These are phyloP conservation scores for Decorospora gaudefroyi DNA, from an alignment of 2,329 filamentous ascomycete species.

Conservation along the genomic window DNA sequence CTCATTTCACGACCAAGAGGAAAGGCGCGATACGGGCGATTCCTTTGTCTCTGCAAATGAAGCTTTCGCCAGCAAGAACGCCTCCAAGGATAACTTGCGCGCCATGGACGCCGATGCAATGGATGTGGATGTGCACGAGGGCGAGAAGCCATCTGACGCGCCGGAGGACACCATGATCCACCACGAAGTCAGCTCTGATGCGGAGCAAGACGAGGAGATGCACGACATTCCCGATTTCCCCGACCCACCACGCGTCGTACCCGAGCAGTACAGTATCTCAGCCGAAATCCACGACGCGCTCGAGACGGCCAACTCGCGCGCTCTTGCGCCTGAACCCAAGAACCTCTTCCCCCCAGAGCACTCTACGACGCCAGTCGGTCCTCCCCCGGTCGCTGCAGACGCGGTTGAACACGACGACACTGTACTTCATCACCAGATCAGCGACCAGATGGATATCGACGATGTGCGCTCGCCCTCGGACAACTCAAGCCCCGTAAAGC, in stretches of 20 bases:
- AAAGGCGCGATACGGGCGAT: conserved; percentile 47
- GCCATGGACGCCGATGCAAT: conserved; percentile 32
- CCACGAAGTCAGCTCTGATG: conserved; percentile 28
- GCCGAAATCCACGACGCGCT: conserved; percentile 42
- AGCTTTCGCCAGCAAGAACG: conserved; percentile 42
- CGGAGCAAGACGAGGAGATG: conserved; percentile 26
- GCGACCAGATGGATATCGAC: conserved; percentile 52
- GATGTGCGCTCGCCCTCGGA: conserved; percentile 67
- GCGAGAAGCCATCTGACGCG: conserved; percentile 26
- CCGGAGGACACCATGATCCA: conserved; percentile 36
- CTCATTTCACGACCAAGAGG: conserved; percentile 29
- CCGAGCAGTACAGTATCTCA: conserved; percentile 41
- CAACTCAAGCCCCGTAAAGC: conserved; percentile 73
- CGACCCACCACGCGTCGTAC: conserved; percentile 28
- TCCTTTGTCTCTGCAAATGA: conserved; percentile 57
- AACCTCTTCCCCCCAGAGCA: conserved; percentile 22
- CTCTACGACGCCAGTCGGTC: conserved; percentile 29
- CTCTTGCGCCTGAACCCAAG: conserved; percentile 32
- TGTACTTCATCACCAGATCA: conserved; percentile 39
- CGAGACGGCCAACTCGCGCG: conserved; percentile 29
- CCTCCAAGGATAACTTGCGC: conserved; percentile 34
- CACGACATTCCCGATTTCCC: conserved; percentile 27
- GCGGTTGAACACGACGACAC: conserved; percentile 33
- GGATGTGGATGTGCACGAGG: conserved; percentile 38
- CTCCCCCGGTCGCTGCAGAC: conserved; percentile 31